These are phyloP conservation scores for Cudoniella acicularis DNA, from an alignment of 495 filamentous ascomycete species.

Conservation along the genomic window DNA sequence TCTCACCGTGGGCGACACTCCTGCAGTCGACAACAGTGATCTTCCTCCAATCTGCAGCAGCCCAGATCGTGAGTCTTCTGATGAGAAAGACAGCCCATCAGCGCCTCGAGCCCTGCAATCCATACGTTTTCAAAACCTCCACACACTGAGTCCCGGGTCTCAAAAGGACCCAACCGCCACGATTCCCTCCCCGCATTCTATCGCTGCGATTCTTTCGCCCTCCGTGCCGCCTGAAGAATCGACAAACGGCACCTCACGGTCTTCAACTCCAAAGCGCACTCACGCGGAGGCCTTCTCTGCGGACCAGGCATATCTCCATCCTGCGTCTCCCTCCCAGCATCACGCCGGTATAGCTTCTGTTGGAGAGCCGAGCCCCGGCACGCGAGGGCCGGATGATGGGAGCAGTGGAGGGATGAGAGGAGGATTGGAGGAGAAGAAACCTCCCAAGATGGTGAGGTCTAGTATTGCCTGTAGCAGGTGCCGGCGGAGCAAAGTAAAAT, in stretches of 20 bases:
- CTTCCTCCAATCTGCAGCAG: conserved; percentile 5
- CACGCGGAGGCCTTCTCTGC: conserved; percentile 26
- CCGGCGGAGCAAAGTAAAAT: conserved; percentile 80
- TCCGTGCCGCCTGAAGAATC: conserved; percentile 22
- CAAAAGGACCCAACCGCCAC: conserved; percentile 25
- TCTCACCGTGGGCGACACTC: neutral
- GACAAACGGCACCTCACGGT: conserved; percentile 12
- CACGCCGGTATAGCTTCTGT: conserved; percentile 14
- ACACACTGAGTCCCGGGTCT: conserved; percentile 18
- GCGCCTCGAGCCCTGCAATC: neutral
- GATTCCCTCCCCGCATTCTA: conserved; percentile 28
- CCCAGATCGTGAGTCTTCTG: conserved; percentile 6
- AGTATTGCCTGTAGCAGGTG: conserved; percentile 78
- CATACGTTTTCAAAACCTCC: neutral
- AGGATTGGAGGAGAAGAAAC: conserved; percentile 41
- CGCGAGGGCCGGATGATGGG: conserved; percentile 22
- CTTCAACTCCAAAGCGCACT: conserved; percentile 25
- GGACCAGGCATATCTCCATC: conserved; percentile 22
- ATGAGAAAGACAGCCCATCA: conserved; percentile 6
- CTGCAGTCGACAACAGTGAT: too few species aligned
- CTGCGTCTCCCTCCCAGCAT: conserved; percentile 15
- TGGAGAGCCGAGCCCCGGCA: conserved; percentile 10
- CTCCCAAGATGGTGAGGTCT: conserved; percentile 61
- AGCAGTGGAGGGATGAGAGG: conserved; percentile 24
- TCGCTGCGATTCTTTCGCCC: conserved; percentile 32